Percentiles rank a stretch among this genome's conserved stretches.
Evolutionary conservation across 495 filamentous ascomycete species (phyloP).

Genomic region (Annulohypoxylon moriforme): DNA sequence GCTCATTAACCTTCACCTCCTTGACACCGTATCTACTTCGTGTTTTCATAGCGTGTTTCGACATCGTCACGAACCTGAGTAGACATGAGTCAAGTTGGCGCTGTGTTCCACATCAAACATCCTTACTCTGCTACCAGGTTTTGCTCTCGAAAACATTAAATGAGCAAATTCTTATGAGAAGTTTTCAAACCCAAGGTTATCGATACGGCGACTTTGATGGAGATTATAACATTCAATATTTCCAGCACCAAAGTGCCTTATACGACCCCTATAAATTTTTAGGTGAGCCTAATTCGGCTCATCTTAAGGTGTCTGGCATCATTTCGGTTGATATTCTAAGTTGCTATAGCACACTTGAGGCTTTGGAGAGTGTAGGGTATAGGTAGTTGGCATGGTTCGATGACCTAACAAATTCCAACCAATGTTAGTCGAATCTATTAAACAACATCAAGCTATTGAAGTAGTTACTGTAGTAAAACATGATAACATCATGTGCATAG

Average conservation of each 20-base stretch:
- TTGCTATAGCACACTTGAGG: background rate
- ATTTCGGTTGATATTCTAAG: background rate
- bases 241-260: background rate
- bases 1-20: background rate
- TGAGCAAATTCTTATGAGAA: background rate
- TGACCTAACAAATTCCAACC: background rate
- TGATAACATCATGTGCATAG: background rate
- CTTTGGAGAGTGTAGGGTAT: background rate
- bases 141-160: background rate
- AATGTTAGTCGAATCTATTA: background rate
- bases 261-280: background rate
- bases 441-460: too few relatives aligned
- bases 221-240: background rate
- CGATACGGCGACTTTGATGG: background rate
- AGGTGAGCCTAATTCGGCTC: background rate
- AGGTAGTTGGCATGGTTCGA: too few relatives aligned
- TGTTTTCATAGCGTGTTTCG: background rate
- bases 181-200: background rate
- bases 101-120: background rate
- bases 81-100: conserved; percentile 1
- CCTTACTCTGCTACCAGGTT: too few relatives aligned
- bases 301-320: background rate
- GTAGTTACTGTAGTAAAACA: background rate
- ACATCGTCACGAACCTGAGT: background rate
- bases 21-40: background rate